Conservation (phyloP, 208 protist genomes). For the Acanthamoeba pearcei region DNA sequence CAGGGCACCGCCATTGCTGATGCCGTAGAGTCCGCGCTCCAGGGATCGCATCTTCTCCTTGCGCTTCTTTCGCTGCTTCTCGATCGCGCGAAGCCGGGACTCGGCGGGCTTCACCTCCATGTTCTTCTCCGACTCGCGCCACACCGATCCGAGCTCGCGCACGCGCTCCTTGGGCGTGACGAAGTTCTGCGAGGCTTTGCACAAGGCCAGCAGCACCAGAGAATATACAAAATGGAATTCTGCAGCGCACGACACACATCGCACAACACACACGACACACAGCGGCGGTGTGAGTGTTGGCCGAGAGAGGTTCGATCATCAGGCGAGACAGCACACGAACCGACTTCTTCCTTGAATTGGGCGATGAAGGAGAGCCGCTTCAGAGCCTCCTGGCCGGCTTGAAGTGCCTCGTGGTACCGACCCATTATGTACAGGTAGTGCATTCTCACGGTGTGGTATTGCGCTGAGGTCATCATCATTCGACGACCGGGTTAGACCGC, state of each 20-base stretch:
- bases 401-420: slow-evolving; percentile 9
- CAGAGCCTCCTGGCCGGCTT: background rate
- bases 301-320: too few species aligned
- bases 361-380: slow-evolving; percentile 16
- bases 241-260: background rate
- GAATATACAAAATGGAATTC: slow-evolving; percentile 67
- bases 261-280: background rate
- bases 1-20: background rate
- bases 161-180: slow-evolving; percentile 39
- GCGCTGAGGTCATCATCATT: background rate
- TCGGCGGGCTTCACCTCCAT: background rate
- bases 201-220: slow-evolving; percentile 24
- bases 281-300: background rate
- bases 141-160: slow-evolving; percentile 34
- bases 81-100: background rate
- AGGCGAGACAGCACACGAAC: background rate
- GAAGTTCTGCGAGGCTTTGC: slow-evolving; percentile 23
- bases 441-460: slow-evolving; percentile 30
- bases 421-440: slow-evolving; percentile 74
- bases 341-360: slow-evolving; percentile 66
- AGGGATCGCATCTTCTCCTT: background rate
- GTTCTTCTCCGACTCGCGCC: slow-evolving; percentile 23
- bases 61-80: slow-evolving; percentile 43
- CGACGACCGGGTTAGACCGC: too few species aligned
- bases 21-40: background rate